Evolutionary conservation across 129 eudicot species (phyloP).

Genomic region (Flaveria trinervia): DNA sequence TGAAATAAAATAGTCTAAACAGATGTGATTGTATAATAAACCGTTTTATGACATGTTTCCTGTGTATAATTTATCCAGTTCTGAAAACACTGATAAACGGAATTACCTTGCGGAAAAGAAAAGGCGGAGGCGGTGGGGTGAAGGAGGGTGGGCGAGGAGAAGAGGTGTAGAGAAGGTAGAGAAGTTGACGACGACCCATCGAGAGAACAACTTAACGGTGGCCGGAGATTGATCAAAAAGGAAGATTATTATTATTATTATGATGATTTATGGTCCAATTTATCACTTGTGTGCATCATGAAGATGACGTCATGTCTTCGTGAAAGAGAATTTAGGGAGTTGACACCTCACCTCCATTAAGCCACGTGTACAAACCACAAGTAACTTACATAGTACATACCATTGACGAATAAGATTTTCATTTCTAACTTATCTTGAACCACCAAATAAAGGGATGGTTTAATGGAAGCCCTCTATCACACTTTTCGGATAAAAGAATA

Average conservation of each 20-base stretch:
- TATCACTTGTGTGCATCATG: neutral
- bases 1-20: too few relatives aligned
- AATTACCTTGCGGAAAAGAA: conserved; percentile 29
- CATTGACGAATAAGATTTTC: neutral
- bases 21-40: too few relatives aligned
- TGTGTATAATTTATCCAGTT: too few relatives aligned
- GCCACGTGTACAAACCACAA: conserved; percentile 10
- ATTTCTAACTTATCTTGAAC: neutral
- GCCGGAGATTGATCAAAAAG: neutral
- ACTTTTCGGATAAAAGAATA: too few relatives aligned
- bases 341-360: conserved; percentile 17
- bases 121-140: conserved; percentile 20
- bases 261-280: neutral
- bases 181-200: conserved; percentile 44
- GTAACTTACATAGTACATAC: neutral
- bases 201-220: neutral
- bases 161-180: conserved; percentile 44
- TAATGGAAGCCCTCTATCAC: too few relatives aligned
- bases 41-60: too few relatives aligned
- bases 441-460: too few relatives aligned
- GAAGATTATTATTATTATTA: too few relatives aligned
- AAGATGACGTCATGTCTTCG: conserved; percentile 21
- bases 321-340: neutral
- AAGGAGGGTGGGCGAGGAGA: conserved; percentile 27
- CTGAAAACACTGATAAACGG: too few relatives aligned